Evolutionary conservation across 352 stramenopile species (phyloP).

Genomic region (Elongisporangium undulatum): DNA sequence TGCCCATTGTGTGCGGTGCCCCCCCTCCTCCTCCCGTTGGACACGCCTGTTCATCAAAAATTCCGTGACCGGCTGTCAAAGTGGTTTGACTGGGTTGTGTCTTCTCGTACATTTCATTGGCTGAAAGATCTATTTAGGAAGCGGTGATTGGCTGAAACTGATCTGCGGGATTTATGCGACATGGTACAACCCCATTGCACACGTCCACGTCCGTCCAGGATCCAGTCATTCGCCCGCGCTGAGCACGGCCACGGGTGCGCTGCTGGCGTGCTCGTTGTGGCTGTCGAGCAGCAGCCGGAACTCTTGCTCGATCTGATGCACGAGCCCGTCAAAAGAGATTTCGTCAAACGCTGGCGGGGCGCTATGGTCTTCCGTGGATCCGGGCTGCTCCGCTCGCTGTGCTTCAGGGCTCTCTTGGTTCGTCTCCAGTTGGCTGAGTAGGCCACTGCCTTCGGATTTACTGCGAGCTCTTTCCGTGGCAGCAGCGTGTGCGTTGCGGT

Average conservation of each 20-base stretch:
- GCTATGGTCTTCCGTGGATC: background rate
- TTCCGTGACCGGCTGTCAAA: background rate
- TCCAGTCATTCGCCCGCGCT: background rate
- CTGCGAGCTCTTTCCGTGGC: background rate
- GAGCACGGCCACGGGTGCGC: background rate
- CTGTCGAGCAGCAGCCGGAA: background rate
- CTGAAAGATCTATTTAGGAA: background rate
- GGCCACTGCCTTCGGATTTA: background rate
- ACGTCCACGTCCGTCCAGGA: background rate
- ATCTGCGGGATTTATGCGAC: background rate
- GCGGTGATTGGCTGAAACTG: background rate
- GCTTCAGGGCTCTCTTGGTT: background rate
- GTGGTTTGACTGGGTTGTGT: background rate
- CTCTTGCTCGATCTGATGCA: background rate
- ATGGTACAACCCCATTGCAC: background rate
- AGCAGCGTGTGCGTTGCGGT: background rate
- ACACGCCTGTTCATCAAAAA: background rate
- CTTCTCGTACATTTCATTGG: background rate
- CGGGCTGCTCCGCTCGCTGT: background rate
- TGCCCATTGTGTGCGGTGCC: background rate
- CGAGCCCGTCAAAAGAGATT: background rate
- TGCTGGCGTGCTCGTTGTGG: background rate
- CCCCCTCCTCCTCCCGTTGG: background rate
- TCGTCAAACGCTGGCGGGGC: background rate
- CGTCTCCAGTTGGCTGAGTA: background rate